Evolutionary conservation across 2,329 filamentous ascomycete species (phyloP).

Genomic region (Neofusicoccum sp.): DNA sequence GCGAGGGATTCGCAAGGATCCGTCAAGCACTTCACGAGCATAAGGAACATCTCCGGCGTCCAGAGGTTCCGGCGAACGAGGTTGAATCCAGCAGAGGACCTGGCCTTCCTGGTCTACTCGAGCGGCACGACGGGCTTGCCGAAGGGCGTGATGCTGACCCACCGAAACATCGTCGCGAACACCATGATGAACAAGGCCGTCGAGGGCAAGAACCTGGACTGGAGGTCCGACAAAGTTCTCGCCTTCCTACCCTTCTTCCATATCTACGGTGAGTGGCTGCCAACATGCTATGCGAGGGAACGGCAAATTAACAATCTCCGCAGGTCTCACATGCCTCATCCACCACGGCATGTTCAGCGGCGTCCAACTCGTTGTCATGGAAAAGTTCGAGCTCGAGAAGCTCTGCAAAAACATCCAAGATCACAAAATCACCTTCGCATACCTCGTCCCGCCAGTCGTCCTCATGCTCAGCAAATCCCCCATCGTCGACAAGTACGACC

Average conservation of each 20-base stretch:
- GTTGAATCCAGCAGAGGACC: constrained; percentile 69
- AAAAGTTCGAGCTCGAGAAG: constrained; percentile 78
- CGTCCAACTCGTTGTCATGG: constrained; percentile 69
- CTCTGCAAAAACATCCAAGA: constrained; percentile 79
- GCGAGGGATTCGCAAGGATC: constrained; percentile 59
- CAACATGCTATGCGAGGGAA: too few relatives aligned
- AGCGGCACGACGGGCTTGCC: constrained; percentile 89
- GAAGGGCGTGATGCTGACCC: constrained; percentile 87
- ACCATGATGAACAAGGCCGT: constrained; percentile 45
- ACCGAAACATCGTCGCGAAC: constrained; percentile 81
- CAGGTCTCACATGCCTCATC: constrained; percentile 71
- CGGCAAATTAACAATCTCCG: constrained; percentile 21
- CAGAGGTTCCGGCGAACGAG: constrained; percentile 62
- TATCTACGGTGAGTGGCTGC: constrained; percentile 69
- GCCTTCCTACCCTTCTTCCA: constrained; percentile 89
- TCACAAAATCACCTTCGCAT: constrained; percentile 73
- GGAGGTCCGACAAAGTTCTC: constrained; percentile 71
- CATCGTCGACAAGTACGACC: constrained; percentile 75
- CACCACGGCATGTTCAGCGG: constrained; percentile 69
- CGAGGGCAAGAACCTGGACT: constrained; percentile 53
- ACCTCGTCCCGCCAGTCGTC: constrained; percentile 83
- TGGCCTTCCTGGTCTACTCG: constrained; percentile 85
- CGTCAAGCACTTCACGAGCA: constrained; percentile 72
- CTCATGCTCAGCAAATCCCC: constrained; percentile 81
- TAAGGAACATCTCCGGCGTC: constrained; percentile 65